phyloP scores from a whole-genome alignment of 345 rosid species.

The Gossypium herbaceum region DNA sequence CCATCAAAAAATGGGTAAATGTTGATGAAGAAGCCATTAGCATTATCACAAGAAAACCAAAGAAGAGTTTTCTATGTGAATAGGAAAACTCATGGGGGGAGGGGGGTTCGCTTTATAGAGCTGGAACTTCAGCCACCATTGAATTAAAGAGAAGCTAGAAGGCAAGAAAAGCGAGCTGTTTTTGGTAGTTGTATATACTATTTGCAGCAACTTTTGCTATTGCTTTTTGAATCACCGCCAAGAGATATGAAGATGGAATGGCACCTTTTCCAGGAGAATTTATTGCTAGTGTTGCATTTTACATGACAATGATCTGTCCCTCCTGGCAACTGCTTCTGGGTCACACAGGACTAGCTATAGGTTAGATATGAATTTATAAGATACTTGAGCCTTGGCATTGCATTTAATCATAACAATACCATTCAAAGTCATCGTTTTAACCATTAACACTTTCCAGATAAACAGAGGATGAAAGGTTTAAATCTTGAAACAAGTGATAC shows the following conservation, averaged over 20 bases:
- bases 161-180: background rate
- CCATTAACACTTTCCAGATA: background rate
- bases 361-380: background rate
- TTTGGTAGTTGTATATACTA: background rate
- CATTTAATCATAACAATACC: background rate
- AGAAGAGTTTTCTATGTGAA: background rate
- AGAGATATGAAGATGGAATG: background rate
- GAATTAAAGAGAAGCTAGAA: constrained; percentile 8
- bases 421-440: background rate
- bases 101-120: constrained; percentile 6
- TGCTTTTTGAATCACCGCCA: constrained; percentile 10
- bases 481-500: background rate
- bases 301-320: constrained; percentile 8
- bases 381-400: background rate
- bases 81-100: background rate
- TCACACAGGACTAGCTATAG: background rate
- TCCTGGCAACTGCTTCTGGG: constrained; percentile 9
- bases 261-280: background rate
- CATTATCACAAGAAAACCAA: background rate
- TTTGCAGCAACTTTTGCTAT: constrained; percentile 1
- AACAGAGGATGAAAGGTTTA: background rate
- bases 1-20: background rate
- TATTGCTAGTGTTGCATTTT: constrained; percentile 6
- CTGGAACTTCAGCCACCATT: background rate
- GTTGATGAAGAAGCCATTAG: background rate